Base-by-base conservation (phyloP, 371 early-diverging fungal genomes). In the Encephalitozoon hellem region DNA sequence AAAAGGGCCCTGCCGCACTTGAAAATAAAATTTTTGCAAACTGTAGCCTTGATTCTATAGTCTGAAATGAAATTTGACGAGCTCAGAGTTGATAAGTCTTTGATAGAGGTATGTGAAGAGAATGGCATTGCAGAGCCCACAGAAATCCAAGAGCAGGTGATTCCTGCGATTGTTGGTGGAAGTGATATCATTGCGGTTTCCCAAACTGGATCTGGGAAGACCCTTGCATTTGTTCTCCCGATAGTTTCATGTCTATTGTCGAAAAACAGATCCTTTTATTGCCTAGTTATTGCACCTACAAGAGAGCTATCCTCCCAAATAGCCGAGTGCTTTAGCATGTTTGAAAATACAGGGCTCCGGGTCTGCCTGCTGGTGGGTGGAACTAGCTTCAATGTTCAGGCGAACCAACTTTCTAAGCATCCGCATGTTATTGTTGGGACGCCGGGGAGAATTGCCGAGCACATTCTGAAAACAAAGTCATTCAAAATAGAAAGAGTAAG, bases 351-450 rank as follows among this genome's bases (percentile, higher is more conserved):
- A 70, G 91, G 90, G 65, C 79, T 95, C 15, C 89, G 90, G 69
- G 90, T 89, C 45, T 86, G 89, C 2, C 90, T 96, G 18, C 87
- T 94, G n/a, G 94, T 97, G 15, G 97, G 98, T 47, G 98, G 97
- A 6, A 80, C 91, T 90, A 89, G 87, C 79, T 83, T 96, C 75
- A 92, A 93, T 39, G 92, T 91, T 32, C 97, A 97, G 84, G 93
- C 93, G 78, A 87, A 88, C 15, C 87, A 89, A 84, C 87, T 96
- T 68, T 92, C 85, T 12, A 91, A 92, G 0, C 89, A 94, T 77
- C 97, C 97, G 0, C 96, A 99, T 80, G 88, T 97, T 38, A 86
- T 97, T 71, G 90, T 96, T 9, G 97, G 94, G 9, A 96, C 98
- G 2, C 97, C 97, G 0, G 97, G 97, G 39, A 91, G 99, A 77